phyloP scores from a whole-genome alignment of 768 basidiomycete genomes.

The Mycena venus region DNA sequence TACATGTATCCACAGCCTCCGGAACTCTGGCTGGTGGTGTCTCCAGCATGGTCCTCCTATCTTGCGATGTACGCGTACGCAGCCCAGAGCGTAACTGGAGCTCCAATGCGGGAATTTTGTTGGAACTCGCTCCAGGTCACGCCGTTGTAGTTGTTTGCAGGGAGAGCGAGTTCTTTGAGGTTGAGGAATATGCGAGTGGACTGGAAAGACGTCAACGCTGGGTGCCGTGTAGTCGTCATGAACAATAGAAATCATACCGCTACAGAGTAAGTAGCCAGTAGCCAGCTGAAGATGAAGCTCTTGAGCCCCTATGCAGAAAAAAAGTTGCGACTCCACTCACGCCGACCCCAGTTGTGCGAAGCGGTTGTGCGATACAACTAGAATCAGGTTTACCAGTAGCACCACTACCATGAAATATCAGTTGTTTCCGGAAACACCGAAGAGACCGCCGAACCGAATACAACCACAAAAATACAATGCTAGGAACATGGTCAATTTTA shows the following conservation, averaged over 20 bases:
- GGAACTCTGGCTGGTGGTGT: neutral
- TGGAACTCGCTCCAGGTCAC: conserved; percentile 6
- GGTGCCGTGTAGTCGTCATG: neutral
- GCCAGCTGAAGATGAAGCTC: neutral
- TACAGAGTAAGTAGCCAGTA: neutral
- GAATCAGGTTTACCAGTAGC: neutral
- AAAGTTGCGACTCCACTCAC: neutral
- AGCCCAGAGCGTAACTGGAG: neutral
- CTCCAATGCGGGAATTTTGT: neutral
- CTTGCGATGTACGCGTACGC: neutral
- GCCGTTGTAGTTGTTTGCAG: neutral
- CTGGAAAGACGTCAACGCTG: neutral
- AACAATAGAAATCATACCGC: neutral
- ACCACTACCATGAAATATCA: neutral
- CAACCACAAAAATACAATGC: neutral
- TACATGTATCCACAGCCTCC: neutral
- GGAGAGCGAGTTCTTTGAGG: neutral
- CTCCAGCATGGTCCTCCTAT: neutral
- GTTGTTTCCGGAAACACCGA: neutral
- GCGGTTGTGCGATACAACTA: neutral
- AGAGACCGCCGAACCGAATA: neutral
- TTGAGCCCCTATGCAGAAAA: neutral
- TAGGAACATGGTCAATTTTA: neutral
- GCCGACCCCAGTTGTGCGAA: conserved; percentile 2
- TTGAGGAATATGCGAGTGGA: conserved; percentile 6